These are phyloP conservation scores for Lasiosphaeriaceae sp. DNA, from an alignment of 495 filamentous ascomycete genomes.

Conservation along the genomic window DNA sequence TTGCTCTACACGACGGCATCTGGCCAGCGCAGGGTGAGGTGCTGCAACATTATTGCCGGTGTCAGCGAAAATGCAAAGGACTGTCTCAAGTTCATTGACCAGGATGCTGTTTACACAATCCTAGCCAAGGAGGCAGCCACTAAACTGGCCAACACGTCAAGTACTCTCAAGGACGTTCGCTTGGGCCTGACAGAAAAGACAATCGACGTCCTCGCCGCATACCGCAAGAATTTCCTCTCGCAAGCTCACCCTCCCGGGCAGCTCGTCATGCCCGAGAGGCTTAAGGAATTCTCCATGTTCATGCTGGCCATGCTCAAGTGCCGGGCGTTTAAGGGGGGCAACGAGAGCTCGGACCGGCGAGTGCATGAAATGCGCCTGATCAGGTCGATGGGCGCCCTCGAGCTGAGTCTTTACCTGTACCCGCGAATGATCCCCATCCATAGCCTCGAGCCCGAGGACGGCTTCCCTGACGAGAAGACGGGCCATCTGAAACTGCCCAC, in stretches of 20 bases:
- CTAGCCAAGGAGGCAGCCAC: slow-evolving; percentile 90
- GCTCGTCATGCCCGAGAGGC: slow-evolving; percentile 87
- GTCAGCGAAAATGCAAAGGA: slow-evolving; percentile 82
- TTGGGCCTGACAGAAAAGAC: slow-evolving; percentile 83
- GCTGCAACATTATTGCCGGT: slow-evolving; percentile 86
- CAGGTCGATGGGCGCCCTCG: slow-evolving; percentile 76
- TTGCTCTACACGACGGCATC: slow-evolving; percentile 89
- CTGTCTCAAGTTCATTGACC: slow-evolving; percentile 86
- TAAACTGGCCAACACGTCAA: slow-evolving; percentile 65
- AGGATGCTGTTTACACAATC: slow-evolving; percentile 83
- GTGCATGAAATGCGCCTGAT: slow-evolving; percentile 90
- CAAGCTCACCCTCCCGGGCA: slow-evolving; percentile 84
- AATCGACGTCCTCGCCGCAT: slow-evolving; percentile 88
- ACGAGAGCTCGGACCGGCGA: slow-evolving; percentile 86
- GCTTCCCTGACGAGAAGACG: slow-evolving; percentile 77
- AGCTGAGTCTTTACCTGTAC: slow-evolving; percentile 91
- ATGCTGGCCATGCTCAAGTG: slow-evolving; percentile 90
- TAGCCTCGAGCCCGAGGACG: slow-evolving; percentile 79
- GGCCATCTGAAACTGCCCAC: slow-evolving; percentile 80
- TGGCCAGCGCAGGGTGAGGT: slow-evolving; percentile 87
- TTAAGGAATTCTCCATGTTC: slow-evolving; percentile 98
- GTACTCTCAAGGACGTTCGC: slow-evolving; percentile 82
- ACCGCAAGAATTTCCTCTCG: slow-evolving; percentile 82
- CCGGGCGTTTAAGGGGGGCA: slow-evolving; percentile 89
- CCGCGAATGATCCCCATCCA: slow-evolving; percentile 90